Conservation (phyloP, 768 basidiomycete species). For the Lactifluus rugatus region DNA sequence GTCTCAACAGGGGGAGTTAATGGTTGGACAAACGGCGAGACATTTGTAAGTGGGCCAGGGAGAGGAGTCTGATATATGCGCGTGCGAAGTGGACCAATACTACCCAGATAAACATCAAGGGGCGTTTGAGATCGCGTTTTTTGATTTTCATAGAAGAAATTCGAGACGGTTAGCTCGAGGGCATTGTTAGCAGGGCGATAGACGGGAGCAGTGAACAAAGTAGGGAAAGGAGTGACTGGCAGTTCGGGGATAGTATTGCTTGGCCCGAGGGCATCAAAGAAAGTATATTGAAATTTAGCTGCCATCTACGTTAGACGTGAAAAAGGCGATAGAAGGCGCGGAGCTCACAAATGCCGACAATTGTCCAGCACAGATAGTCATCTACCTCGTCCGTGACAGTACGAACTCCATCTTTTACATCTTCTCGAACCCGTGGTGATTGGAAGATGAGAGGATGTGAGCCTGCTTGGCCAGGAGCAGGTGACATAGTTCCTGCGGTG, state of each 20-base stretch:
- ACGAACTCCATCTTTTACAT: conserved; percentile 67
- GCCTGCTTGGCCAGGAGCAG: conserved; percentile 73
- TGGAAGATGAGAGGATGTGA: conserved; percentile 76
- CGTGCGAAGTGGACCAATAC: conserved; percentile 74
- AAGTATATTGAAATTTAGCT: conserved; percentile 94
- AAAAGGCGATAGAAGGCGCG: not conserved
- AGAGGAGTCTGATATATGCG: conserved; percentile 67
- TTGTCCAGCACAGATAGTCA: conserved; percentile 93
- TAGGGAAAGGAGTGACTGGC: conserved; percentile 86
- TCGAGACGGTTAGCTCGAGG: conserved; percentile 76
- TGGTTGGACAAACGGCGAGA: conserved; percentile 48
- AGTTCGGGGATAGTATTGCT: conserved; percentile 66
- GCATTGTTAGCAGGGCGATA: conserved; percentile 65
- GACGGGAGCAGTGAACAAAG: conserved; percentile 67
- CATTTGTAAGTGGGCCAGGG: conserved; percentile 55
- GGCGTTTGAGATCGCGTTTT: conserved; percentile 55
- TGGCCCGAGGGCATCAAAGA: conserved; percentile 82
- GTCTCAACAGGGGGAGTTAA: conserved; percentile 29
- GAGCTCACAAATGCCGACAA: conserved; percentile 83
- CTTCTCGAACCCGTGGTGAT: conserved; percentile 70
- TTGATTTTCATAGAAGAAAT: conserved; percentile 77
- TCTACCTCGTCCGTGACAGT: conserved; percentile 83
- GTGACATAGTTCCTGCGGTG: conserved; percentile 54
- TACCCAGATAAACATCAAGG: conserved; percentile 82
- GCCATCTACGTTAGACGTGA: conserved; percentile 15